phyloP scores from a whole-genome alignment of 176 grass and related monocot species.

The Avena eriantha region DNA sequence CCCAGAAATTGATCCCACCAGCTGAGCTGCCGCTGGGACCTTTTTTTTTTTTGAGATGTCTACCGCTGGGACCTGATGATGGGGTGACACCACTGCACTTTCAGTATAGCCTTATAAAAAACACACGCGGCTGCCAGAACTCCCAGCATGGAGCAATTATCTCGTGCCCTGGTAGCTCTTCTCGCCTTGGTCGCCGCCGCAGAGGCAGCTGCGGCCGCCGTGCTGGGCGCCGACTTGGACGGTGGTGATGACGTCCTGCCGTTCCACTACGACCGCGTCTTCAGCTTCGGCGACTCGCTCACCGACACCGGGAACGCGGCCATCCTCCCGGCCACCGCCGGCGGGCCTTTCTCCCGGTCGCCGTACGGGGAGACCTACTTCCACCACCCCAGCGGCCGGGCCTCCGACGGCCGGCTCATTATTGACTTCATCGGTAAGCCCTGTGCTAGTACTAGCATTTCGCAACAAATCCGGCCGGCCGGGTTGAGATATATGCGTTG shows the following conservation, averaged over 20 bases:
- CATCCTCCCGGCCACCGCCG: conserved; percentile 3
- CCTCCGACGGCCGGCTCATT: conserved; percentile 37
- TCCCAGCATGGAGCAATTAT: not conserved
- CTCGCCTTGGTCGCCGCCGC: not conserved
- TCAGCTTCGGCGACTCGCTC: conserved; percentile 39
- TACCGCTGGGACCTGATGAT: not conserved
- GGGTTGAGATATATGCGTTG: not conserved
- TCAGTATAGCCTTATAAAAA: no score
- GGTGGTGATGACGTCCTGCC: not conserved
- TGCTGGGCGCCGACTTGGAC: not conserved
- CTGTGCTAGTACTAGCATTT: not conserved
- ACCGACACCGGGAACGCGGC: conserved; percentile 38
- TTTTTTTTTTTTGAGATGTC: no score
- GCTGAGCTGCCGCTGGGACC: not conserved
- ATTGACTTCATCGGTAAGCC: conserved; percentile 50
- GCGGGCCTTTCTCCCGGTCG: not conserved
- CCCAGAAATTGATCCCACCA: not conserved
- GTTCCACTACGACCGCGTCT: conserved; percentile 16
- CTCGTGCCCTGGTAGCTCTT: not conserved
- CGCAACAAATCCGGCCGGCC: not conserved
- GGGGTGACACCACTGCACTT: not conserved
- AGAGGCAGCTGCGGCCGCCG: conserved; percentile 1
- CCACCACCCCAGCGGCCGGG: conserved; percentile 40
- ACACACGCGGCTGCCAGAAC: not conserved
- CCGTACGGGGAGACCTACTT: conserved; percentile 45